Percentiles rank a stretch among this genome's conserved stretches.
Evolutionary conservation across 1,139 yeast genomes (phyloP).

Genomic region (Scheffersomyces segobiensis): DNA sequence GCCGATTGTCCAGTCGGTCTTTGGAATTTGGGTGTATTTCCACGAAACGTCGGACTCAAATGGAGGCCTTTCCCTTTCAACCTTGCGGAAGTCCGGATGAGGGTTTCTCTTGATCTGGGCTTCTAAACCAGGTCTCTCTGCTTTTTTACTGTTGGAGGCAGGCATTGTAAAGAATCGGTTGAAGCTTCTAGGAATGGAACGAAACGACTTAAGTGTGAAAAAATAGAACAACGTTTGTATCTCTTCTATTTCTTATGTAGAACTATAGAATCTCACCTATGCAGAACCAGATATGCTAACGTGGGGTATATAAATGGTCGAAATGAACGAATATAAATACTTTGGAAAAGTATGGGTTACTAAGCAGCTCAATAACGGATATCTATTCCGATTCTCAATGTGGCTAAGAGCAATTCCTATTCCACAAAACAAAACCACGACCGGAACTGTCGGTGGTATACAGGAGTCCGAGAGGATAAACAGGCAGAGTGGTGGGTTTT

Average conservation of each 20-base stretch:
- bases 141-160: neutral
- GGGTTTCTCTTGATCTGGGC: conserved; percentile 17
- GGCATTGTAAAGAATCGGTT: neutral
- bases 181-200: neutral
- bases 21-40: conserved; percentile 23
- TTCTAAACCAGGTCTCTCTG: conserved; percentile 13
- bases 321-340: neutral
- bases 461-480: neutral
- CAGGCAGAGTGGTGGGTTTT: neutral
- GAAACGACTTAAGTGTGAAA: neutral
- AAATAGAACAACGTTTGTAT: too few relatives aligned
- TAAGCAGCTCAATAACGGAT: neutral
- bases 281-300: neutral
- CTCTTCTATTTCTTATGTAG: neutral
- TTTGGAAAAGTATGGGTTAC: neutral
- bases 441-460: neutral
- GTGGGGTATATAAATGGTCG: too few relatives aligned
- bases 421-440: neutral
- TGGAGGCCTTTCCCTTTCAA: conserved; percentile 24
- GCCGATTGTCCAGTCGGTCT: conserved; percentile 48
- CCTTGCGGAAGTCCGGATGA: conserved; percentile 26
- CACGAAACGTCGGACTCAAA: conserved; percentile 18
- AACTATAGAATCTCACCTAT: neutral
- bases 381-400: neutral
- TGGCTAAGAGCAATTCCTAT: neutral